These are phyloP conservation scores for Phylloporus sp. DNA, from an alignment of 768 basidiomycete genomes.

Conservation along the genomic window DNA sequence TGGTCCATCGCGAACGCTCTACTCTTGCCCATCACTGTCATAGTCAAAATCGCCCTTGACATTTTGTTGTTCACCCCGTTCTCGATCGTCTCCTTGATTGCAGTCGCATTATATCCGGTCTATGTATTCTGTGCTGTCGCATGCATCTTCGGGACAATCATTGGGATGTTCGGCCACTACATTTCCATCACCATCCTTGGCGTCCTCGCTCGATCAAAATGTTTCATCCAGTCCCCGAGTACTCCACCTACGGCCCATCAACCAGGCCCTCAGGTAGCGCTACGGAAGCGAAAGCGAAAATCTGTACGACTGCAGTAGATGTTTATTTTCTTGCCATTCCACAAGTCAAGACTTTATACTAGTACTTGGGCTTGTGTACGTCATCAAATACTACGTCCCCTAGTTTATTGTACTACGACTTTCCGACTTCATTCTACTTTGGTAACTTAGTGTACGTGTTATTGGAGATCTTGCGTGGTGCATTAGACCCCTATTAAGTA, in stretches of 20 bases:
- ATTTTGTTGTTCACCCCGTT: constrained; percentile 47
- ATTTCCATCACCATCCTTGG: constrained; percentile 9
- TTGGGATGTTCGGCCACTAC: constrained; percentile 41
- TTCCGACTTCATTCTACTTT: neutral
- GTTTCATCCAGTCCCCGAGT: constrained; percentile 6
- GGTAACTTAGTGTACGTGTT: neutral
- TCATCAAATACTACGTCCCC: neutral
- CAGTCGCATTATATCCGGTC: constrained; percentile 48
- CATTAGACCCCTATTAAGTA: constrained; percentile 8
- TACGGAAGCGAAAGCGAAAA: constrained; percentile 24
- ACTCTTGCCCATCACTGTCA: constrained; percentile 46
- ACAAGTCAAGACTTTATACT: neutral
- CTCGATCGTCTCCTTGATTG: constrained; percentile 32
- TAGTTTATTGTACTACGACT: neutral
- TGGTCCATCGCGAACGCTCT: constrained; percentile 35
- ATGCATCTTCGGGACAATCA: constrained; percentile 45
- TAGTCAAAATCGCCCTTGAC: constrained; percentile 39
- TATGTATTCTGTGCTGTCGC: constrained; percentile 57
- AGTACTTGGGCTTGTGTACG: neutral
- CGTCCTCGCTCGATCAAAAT: constrained; percentile 11
- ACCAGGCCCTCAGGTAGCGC: constrained; percentile 8
- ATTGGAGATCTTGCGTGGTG: neutral
- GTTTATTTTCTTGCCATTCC: neutral
- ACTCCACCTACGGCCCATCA: neutral
- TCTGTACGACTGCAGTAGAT: constrained; percentile 21